Evolutionary conservation across 257 asterid species (phyloP), one percentile per base, ranked within the genome.

Genomic region (Solanum chilense): DNA sequence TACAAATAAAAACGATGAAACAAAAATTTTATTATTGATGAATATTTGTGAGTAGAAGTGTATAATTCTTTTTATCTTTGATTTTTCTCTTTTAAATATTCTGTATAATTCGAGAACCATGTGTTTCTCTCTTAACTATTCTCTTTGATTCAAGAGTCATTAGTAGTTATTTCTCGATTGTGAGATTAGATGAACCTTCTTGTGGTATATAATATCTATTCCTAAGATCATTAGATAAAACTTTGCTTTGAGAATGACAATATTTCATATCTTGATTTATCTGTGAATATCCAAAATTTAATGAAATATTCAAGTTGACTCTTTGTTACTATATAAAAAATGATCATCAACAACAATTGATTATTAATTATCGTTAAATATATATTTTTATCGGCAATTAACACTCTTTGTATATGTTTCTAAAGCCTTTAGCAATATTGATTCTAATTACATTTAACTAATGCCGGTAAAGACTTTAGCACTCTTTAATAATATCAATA

Each of bases 111-210:
- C 20, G 9, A 64, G 73, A 4, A 12, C 1, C 8, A 25, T 12
- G 0, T 12, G 0, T 64, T 64, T 64, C 70, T 11, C 1, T 0
- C 9, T 2, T 0, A 66, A 64, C 0, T n/a, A 2, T n/a, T n/a
- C 1, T 66, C 4, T 1, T 5, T 66, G 37, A 66, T 13, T 66
- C 6, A 12, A 68, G 74, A 6, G 6, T 27, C 21, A 0, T 68
- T 12, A 13, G 37, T 56, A 56, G n/a, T 2, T 1, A 7, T 56
- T 56, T 56, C 5, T 56, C 3, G 5, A 56, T 18, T 56, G 11
- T 18, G n/a, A 56, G 64, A 56, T 56, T 2, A 56, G 18, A 56
- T 52, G 62, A 52, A 52, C 12, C 64, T 56, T 5, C 5, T 18
- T 18, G 64, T 56, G n/a, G 4, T 56, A 18, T 18, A 6, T 68